Conservation (phyloP, 1,139 yeast species). For the Yamadazyma mexicana region DNA sequence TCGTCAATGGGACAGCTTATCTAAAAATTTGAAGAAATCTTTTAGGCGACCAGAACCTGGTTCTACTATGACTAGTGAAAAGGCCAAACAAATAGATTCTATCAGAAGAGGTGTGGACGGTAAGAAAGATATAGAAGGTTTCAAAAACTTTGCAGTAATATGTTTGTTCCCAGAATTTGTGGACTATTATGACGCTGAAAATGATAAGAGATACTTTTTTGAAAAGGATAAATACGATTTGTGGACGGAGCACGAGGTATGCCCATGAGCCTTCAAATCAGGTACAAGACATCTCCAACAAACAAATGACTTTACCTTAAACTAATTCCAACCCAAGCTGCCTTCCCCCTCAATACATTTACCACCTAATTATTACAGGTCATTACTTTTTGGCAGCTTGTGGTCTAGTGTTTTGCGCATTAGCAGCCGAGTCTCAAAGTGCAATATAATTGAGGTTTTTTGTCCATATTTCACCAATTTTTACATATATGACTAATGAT, state of each 20-base stretch:
- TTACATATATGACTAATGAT: not conserved
- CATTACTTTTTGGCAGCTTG: too few relatives aligned
- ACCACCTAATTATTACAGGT: too few relatives aligned
- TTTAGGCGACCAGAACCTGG: slow-evolving; percentile 77
- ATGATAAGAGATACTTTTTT: slow-evolving; percentile 56
- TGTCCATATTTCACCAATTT: too few relatives aligned
- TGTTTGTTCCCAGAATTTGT: slow-evolving; percentile 71
- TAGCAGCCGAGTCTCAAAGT: too few relatives aligned
- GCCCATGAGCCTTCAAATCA: slow-evolving; percentile 42
- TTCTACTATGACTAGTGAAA: slow-evolving; percentile 54
- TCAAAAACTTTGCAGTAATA: slow-evolving; percentile 67
- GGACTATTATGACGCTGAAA: slow-evolving; percentile 64
- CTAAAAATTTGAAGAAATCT: slow-evolving; percentile 58
- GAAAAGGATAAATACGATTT: slow-evolving; percentile 56
- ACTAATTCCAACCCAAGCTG: too few relatives aligned
- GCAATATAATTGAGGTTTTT: too few relatives aligned
- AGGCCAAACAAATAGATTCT: slow-evolving; percentile 60
- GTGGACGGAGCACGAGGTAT: slow-evolving; percentile 77
- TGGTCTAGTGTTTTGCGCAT: too few relatives aligned
- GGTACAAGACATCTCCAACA: not conserved
- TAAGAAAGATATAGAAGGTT: slow-evolving; percentile 63
- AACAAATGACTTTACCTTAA: too few relatives aligned
- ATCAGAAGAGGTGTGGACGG: slow-evolving; percentile 86
- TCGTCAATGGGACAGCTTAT: slow-evolving; percentile 63
- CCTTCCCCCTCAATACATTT: too few relatives aligned